Base-by-base conservation (phyloP, 2,329 filamentous ascomycete species). In the Fusarium ambrosium region DNA sequence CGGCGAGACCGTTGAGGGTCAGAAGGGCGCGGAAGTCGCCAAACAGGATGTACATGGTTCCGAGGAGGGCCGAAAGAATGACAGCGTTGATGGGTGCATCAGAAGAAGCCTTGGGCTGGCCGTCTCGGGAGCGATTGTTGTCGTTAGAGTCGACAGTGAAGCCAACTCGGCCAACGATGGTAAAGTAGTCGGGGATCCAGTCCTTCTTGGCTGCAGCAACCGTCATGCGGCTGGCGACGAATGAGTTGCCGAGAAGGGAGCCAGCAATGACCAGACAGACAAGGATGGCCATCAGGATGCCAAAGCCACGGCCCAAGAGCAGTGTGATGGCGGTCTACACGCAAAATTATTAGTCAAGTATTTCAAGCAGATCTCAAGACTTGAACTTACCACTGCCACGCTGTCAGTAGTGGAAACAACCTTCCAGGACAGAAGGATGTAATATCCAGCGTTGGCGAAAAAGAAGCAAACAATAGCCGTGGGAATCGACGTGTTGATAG, bases 261-360 rank as follows among this genome's bases (percentile, higher is more conserved):
- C 90, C 90, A 1, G 89, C 89, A 6, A 91, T 90, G 0, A 91
- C 90, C 0, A 91, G 80, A 70, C 89, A 91, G 45, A 92, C 89
- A 1, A 92, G 79, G 0, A 88, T 74, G 1, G 90, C 90, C 2
- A 90, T 86, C 0, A 87, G 71, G 43, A 90, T 85, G 5, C 89
- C 90, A 59, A 88, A 87, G 0, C 80, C 84, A 0, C 82, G 84
- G 3, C 90, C 90, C 2, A 92, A 78, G 2, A 92, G 86, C 56
- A 83, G 86, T 24, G 83, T 89, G 75, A 88, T 89, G 20, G 85
- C 90, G 6, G 90, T 90, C 84, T 91, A 41, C 20, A 24, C 16
- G 13, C 10, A 43, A 32, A 22, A 22, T 18, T 6, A 13, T 48
- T 27, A 62, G 43, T 1, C 10, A 13, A 2, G 9, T 14, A 20